A percentile compares a stretch with the other conserved stretches of the same genome.
Conservation (phyloP, 306 rosid species). For the Chamaecrista fasciculata region DNA sequence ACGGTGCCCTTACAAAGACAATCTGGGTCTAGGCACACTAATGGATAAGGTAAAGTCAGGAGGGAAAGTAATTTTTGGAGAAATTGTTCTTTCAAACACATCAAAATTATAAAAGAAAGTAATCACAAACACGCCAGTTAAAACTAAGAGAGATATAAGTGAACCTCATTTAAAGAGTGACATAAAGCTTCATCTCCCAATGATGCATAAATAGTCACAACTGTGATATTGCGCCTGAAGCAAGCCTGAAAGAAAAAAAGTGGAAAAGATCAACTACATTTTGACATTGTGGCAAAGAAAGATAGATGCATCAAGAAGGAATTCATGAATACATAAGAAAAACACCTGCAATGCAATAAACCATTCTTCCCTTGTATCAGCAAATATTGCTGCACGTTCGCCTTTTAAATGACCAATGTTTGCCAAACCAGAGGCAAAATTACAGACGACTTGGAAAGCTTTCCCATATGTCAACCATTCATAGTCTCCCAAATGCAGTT, state of each 20-base stretch:
- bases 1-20: neutral
- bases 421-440: slow-evolving; percentile 77
- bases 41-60: too few species aligned
- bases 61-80: too few species aligned
- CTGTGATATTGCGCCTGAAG: slow-evolving; percentile 87
- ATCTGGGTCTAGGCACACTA: too few species aligned
- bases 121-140: too few species aligned
- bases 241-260: slow-evolving; percentile 59
- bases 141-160: slow-evolving; percentile 20
- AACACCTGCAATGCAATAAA: slow-evolving; percentile 89
- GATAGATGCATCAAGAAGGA: too few species aligned
- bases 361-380: slow-evolving; percentile 93
- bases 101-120: too few species aligned
- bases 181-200: slow-evolving; percentile 93
- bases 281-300: neutral
- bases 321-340: neutral
- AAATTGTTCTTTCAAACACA: too few species aligned
- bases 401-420: slow-evolving; percentile 60
- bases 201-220: slow-evolving; percentile 91
- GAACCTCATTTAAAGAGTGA: slow-evolving; percentile 89
- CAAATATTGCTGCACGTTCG: slow-evolving; percentile 86
- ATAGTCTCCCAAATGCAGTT: slow-evolving; percentile 81
- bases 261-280: slow-evolving; percentile 9
- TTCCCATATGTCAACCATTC: slow-evolving; percentile 72
- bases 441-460: slow-evolving; percentile 60